phyloP scores from a whole-genome alignment of 2,329 filamentous ascomycete genomes.

The Fusarium sp. region DNA sequence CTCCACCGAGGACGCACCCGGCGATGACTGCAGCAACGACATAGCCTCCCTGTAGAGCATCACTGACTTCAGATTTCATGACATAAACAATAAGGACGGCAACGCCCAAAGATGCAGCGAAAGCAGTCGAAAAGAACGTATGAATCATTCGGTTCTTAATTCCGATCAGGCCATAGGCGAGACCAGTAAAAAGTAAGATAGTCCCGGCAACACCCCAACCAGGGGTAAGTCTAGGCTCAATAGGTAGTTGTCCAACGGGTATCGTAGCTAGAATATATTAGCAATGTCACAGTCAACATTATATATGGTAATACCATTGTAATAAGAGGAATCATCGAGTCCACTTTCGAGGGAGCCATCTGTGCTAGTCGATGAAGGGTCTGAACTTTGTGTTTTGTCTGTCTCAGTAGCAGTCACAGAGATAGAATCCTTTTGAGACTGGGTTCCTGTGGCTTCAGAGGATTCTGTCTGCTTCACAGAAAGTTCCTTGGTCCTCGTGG shows the following conservation, averaged over 20 bases:
- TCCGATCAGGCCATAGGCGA: conserved; percentile 78
- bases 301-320: conserved; percentile 51
- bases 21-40: conserved; percentile 82
- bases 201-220: conserved; percentile 83
- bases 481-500: conserved; percentile 27
- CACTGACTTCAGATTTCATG: conserved; percentile 80
- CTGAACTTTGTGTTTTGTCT: conserved; percentile 22
- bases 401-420: conserved; percentile 29
- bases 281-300: not conserved
- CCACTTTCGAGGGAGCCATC: conserved; percentile 30
- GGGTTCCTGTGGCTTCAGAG: conserved; percentile 4
- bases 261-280: conserved; percentile 57
- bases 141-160: conserved; percentile 86
- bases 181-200: conserved; percentile 79
- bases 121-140: conserved; percentile 83
- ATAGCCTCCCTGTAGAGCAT: conserved; percentile 86
- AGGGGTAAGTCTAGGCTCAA: conserved; percentile 81
- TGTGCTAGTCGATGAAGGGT: conserved; percentile 39
- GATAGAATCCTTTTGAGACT: conserved; percentile 22
- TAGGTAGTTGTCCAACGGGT: conserved; percentile 70
- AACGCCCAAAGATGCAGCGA: conserved; percentile 78
- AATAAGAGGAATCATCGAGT: conserved; percentile 49
- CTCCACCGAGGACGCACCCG: conserved; percentile 78
- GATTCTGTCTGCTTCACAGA: conserved; percentile 30
- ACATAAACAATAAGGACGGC: conserved; percentile 89